Evolutionary conservation across 768 basidiomycete species (phyloP), one percentile per base, ranked within the genome.

Genomic region (Suillus spraguei): DNA sequence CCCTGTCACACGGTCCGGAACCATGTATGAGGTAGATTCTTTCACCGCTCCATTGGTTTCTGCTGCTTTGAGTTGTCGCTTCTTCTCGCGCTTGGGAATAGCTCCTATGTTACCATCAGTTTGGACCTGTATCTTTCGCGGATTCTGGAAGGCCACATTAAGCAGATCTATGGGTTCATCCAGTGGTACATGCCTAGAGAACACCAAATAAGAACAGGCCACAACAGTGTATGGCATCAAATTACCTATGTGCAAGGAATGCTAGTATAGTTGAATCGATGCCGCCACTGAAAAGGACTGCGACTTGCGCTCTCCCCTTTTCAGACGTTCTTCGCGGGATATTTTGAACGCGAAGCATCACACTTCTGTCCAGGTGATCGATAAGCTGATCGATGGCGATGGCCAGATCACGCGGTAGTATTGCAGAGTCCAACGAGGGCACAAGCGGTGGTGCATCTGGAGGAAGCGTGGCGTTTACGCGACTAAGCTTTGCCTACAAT

Each of bases 121-220:
- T 64, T 82, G 79, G 4, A 81, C 71, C 52, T 79, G 79, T 16
- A 91, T 76, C 70, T 91, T 90, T 7, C 94, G 85, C n/a, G 95
- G 95, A 70, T 97, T 97, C 72, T 98, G 95, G 67, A 98, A 98
- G 1, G 94, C 93, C 5, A 98, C 94, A 69, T 97, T 97, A 9
- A 98, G 79, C 2, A 98, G 78, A 71, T 98, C 96, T 59, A 98
- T 94, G 0, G 94, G 91, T 71, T 97, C 95, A 52, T 85, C 80
- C 20, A 77, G 58, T 11, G 92, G 87, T 39, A 95, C 72, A 72
- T 93, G 85, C 63, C 95, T 96, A 64, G 28, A 52, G 52, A 60
- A 64, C 53, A 7, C 7, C 60, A 59, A 42, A 46, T 22, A 47
- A 60, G 32, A 63, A 52, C 3, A 17, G 56, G 8, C 59, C 24